Base-by-base conservation (phyloP, 1,139 yeast species). In the Debaryomyces udenii region DNA sequence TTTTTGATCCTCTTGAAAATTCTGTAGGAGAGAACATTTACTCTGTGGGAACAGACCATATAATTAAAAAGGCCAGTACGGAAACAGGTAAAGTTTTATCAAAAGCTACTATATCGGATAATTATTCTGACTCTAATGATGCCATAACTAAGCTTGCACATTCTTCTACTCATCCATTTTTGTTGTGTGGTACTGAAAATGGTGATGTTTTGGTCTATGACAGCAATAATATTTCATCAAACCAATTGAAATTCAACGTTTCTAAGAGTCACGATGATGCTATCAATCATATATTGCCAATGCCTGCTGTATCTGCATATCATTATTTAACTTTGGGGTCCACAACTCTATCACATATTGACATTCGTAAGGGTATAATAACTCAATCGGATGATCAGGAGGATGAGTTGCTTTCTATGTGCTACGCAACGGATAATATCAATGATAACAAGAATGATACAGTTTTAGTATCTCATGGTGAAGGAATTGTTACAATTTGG, bases 401-500 rank as follows among this genome's bases (percentile, higher is more conserved):
- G 50, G 98, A 93, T 56, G 99, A 93, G 59, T 68, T 93, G 24
- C 64, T 91, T 38, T 75, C 93, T 37, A 86, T 90, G 59, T 72
- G 88, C 37, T 83, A 78, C 64, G 77, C 84, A 0, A 57, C 69
- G 1, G 86, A 83, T 47, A 55, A 50, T 39, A 54, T 61, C 16
- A 59, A 52, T 30, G 80, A 77, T n/a, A 70, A 73, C 17, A 77
- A 76, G 28, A 83, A 80, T 44, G 89, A 83, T 32, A 70, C 78
- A 2, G 81, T 82, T 2, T 70, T 83, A 15, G 86, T 86, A 0
- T 82, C 91, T 53, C 91, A 90, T 81, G 91, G 96, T 3, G 95
- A 86, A 58, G 98, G 98, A 2, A 78, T 89, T n/a, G 75, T 89
- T 5, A 89, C 98, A 0, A 71, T 86, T n/a, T 93, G 98, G 99